Conservation (phyloP, 1,139 yeast species). For the Candida labiduridarum region DNA sequence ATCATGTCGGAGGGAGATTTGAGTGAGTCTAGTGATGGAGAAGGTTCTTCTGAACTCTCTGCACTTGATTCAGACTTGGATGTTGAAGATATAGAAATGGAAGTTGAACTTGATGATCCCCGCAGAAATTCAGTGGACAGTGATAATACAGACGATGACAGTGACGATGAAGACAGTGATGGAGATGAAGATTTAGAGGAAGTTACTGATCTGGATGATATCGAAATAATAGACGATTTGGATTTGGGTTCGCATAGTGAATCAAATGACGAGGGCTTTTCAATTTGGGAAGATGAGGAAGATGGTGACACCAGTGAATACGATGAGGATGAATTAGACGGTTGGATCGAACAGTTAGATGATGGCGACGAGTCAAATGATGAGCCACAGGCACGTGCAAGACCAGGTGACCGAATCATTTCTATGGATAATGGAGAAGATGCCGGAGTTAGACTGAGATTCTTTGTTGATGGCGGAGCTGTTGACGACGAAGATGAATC, state of each 20-base stretch:
- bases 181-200: constrained; percentile 15
- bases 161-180: constrained; percentile 17
- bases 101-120: constrained; percentile 14
- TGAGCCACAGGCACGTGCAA: constrained; percentile 15
- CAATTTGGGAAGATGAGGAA: constrained; percentile 3
- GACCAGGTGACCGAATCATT: constrained; percentile 8
- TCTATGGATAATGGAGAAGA: constrained; percentile 10
- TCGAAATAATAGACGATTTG: constrained; percentile 48
- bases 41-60: constrained; percentile 27
- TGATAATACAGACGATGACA: constrained; percentile 17
- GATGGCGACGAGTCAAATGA: constrained; percentile 23
- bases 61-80: constrained; percentile 30
- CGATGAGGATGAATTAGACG: constrained; percentile 46
- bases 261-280: constrained; percentile 24
- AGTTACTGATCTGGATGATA: constrained; percentile 29
- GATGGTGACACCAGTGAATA: constrained; percentile 37
- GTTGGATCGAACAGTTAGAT: constrained; percentile 48
- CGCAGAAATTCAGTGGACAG: constrained; percentile 16
- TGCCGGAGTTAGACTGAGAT: constrained; percentile 10
- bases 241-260: constrained; percentile 31
- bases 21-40: constrained; percentile 17
- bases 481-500: constrained; percentile 21
- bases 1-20: constrained; percentile 37
- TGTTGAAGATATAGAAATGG: constrained; percentile 24
- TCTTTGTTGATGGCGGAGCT: constrained; percentile 2